Evolutionary conservation across 768 basidiomycete genomes (phyloP), one percentile per base, ranked within the genome.

Genomic region (Termitomyces sp.): DNA sequence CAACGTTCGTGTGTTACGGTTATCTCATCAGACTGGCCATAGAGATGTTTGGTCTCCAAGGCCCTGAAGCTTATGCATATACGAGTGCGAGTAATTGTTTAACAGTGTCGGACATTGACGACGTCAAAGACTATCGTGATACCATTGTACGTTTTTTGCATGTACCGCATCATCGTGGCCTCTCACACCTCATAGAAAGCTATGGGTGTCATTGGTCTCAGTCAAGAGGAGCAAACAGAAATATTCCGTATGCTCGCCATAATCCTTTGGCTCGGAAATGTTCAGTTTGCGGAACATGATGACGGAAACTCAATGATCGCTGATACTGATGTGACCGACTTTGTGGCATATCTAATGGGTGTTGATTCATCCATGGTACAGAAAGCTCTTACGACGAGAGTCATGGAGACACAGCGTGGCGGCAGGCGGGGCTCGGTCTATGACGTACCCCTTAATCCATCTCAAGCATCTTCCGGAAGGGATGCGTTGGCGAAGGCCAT

Each of bases 21-120:
- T 6, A 42, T 56, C 27, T 59, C 58, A 71, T 37, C 63, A 44
- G n/a, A 30, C 65, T 27, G 20, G 55, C 53, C 63, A 3, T 72
- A 96, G 97, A 98, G 77, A 84, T 86, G 53, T 95, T 95, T 69
- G 97, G 97, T 22, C 76, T 99, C 7, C 95, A 98, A 74, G 95
- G 93, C 3, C 97, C 97, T 1, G 95, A 98, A 60, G 85, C 93
- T 0, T 99, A 98, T 71, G 86, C 89, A 1, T 98, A 97, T 71
- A 98, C 92, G 0, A 94, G 90, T 67, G 75, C 87, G 64, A 96
- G 95, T 68, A 92, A 93, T 58, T 98, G 97, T 69, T 76, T 98
- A 24, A 87, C 92, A 46, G 97, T 99, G 4, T 82, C 85, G 44
- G 93, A 89, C 56, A 96, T 99, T 55, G 85, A 98, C 64, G 97